Evolutionary conservation across 1,284 basidiomycete species (phyloP), one percentile per base, ranked within the genome.

Genomic region (Ustilago bromivora): DNA sequence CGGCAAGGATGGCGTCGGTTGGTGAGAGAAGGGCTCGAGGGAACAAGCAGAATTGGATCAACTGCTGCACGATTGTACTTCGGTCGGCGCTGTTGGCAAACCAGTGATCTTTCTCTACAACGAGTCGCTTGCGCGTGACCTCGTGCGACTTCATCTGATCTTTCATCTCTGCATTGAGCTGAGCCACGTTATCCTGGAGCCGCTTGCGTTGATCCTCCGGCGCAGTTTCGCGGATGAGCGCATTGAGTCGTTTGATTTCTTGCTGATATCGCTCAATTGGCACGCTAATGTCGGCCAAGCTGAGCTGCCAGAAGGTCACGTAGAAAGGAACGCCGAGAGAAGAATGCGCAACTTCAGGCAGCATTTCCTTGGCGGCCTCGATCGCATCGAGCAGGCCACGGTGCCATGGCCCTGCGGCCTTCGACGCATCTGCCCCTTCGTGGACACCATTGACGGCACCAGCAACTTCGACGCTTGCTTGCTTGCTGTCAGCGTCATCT

Each of bases 1-100:
- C 93, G 68, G 95, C 94, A 78, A 92, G 99, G 62, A 96, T 92
- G 11, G 97, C 97, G 86, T 99, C 97, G 90, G 95, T 94, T 0
- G 96, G 95, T 0, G 96, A 96, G 15, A 98, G 88, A 43, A 97
- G 89, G 68, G 93, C 94, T 35, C 97, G 91, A 3, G 97, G 96
- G 82, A 94, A 92, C 75, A 99, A 90, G 86, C 97, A 99, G 83
- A 96, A 91, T 84, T 98, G 94, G 61, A 95, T 91, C 49, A 96
- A 89, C 34, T 83, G 81, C 54, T 73, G 36, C 15, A 78, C 77
- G 4, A 84, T 51, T n/a, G 55, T 57, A 5, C 63, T 71, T 41
- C 74, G 68, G 52, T 76, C 63, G 3, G 72, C 65, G 17, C 52
- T 57, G 43, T 79, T 61, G 58, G 51, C 88, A 86, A 99, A 98